phyloP scores from a whole-genome alignment of 768 basidiomycete species.

The Xerocomellus amylosporus region DNA sequence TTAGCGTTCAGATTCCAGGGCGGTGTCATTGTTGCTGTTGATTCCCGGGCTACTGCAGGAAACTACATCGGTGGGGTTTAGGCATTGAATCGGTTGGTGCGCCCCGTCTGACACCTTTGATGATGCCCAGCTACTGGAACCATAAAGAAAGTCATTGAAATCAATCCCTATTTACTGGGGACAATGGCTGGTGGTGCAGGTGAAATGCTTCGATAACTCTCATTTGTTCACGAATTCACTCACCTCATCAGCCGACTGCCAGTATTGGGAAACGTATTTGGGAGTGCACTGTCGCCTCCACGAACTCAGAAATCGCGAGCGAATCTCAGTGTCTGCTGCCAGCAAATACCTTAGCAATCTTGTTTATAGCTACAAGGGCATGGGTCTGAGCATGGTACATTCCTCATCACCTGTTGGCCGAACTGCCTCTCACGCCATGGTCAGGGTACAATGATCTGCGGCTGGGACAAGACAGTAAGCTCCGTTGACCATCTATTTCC shows the following conservation, averaged over 20 bases:
- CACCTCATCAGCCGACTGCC: constrained; percentile 72
- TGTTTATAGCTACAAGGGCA: constrained; percentile 97
- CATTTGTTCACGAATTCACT: constrained; percentile 2
- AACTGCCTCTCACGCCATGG: constrained; percentile 1
- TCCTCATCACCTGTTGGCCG: background rate
- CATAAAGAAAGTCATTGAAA: constrained; percentile 99
- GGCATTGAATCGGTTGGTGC: background rate
- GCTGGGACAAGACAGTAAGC: constrained; percentile 96
- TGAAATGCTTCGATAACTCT: constrained; percentile 33
- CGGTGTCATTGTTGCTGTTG: constrained; percentile 99
- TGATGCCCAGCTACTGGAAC: constrained; percentile 77
- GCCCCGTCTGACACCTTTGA: background rate
- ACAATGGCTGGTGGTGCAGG: constrained; percentile 99
- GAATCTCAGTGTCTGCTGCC: constrained; percentile 98
- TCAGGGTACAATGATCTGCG: constrained; percentile 99
- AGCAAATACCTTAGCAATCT: constrained; percentile 97
- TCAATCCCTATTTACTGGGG: constrained; percentile 97
- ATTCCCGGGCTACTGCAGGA: constrained; percentile 95
- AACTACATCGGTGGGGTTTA: constrained; percentile 82
- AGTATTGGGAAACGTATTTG: constrained; percentile 98
- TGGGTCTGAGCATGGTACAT: constrained; percentile 98
- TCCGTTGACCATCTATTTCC: background rate
- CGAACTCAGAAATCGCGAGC: constrained; percentile 93
- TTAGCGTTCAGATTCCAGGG: constrained; percentile 96
- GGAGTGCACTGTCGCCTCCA: constrained; percentile 97